Evolutionary conservation across 331 rosid species (phyloP), one percentile per base, ranked within the genome.

Genomic region (Saraca asoca): DNA sequence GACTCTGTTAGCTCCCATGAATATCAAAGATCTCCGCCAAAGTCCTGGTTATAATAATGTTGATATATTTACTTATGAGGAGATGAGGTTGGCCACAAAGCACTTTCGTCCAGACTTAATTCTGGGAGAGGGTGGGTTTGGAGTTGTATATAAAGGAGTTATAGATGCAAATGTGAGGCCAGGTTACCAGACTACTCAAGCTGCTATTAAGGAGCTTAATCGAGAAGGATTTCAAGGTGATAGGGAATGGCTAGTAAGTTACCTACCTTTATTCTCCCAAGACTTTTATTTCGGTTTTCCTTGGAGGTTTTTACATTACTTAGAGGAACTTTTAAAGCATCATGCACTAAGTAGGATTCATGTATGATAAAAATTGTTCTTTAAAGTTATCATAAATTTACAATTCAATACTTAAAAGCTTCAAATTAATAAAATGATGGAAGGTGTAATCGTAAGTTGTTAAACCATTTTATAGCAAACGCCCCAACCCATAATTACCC

Each of bases 191-290:
- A 24, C 67, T 55, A 80, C 76, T 6, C 88, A 80, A 69, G 96
- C 89, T 39, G 98, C 98, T 51, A 92, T 92, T 55, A 92, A 92
- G 79, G 98, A 89, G 80, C 98, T 89, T 64, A 92, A 92, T 75
- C 95, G 86, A 34, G 96, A 89, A 77, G 96, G 98, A 60, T 85
- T 85, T 78, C 98, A 92, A 79, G 98, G 98, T 80, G 98, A 92
- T 61, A 75, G 98, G 81, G 98, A 92, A 87, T 92, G 98, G 98
- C 96, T 92, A 68, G 98, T 87, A 71, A 57, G 37, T 62, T 17
- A 9, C 74, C 64, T 49, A 19, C 60, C 75, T 70, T n/a, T 63
- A 24, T 46, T 62, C 64, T 41, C 59, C 75, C 51, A 29, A 43
- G 18, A 7, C 43, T 10, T 39, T 39, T 39, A 8, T 7, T 39